phyloP scores from a whole-genome alignment of 1,284 basidiomycete species.

The Mixia osmundae region DNA sequence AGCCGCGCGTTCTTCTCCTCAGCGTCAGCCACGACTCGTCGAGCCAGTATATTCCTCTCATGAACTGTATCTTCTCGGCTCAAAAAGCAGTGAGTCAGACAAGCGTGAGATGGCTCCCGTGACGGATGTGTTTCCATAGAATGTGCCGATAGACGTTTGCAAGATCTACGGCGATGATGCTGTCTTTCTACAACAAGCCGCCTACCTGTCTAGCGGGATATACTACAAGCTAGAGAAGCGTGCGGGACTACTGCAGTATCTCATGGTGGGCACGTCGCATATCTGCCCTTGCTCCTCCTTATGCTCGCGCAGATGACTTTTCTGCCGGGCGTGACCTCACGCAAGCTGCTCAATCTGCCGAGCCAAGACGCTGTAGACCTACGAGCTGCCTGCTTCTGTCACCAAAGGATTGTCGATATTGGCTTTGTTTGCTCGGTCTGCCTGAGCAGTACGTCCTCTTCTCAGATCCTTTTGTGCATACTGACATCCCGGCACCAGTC shows the following conservation, averaged over 20 bases:
- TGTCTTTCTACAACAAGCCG: slow-evolving; percentile 91
- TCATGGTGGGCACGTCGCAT: slow-evolving; percentile 35
- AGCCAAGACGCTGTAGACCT: slow-evolving; percentile 90
- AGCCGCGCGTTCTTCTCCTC: slow-evolving; percentile 62
- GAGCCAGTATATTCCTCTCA: slow-evolving; percentile 79
- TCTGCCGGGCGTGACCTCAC: slow-evolving; percentile 55
- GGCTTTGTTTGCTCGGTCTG: slow-evolving; percentile 96
- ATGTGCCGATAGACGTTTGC: slow-evolving; percentile 85
- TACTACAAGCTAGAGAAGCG: slow-evolving; percentile 64
- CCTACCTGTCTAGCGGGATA: slow-evolving; percentile 78
- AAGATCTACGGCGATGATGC: slow-evolving; percentile 74
- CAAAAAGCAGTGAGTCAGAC: slow-evolving; percentile 58
- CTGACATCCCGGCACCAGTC: slow-evolving; percentile 32
- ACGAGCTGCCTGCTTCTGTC: slow-evolving; percentile 94
- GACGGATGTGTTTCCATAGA: slow-evolving; percentile 29
- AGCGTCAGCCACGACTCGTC: slow-evolving; percentile 76
- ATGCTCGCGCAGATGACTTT: slow-evolving; percentile 50
- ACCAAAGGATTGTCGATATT: slow-evolving; percentile 85
- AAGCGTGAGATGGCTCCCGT: neutral
- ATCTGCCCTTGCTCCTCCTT: neutral
- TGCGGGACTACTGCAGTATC: slow-evolving; percentile 62
- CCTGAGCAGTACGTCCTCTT: slow-evolving; percentile 47
- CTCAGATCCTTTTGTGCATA: slow-evolving; percentile 1
- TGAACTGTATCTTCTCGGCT: slow-evolving; percentile 98
- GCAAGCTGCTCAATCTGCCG: slow-evolving; percentile 55